Evolutionary conservation across 768 basidiomycete species (phyloP).

Genomic region (Mycena olivaceomarginata): DNA sequence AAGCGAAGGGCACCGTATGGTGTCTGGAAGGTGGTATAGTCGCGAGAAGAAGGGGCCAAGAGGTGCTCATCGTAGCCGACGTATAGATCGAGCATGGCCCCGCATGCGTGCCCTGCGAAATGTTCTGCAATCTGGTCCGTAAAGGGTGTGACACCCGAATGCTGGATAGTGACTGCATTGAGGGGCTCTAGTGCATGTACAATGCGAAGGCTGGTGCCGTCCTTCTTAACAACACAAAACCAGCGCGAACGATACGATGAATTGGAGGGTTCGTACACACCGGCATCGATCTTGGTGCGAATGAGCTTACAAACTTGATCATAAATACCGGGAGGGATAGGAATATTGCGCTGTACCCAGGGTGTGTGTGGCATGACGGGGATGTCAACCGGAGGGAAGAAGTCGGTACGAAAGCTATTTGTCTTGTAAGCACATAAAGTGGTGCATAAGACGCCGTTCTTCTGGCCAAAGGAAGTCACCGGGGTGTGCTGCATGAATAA

Average conservation of each 20-base stretch:
- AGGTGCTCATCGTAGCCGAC: constrained; percentile 52
- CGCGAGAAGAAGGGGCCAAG: constrained; percentile 47
- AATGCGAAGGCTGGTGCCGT: constrained; percentile 39
- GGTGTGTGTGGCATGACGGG: constrained; percentile 45
- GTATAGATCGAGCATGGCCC: constrained; percentile 45
- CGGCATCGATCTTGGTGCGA: constrained; percentile 21
- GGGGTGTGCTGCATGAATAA: constrained; percentile 27
- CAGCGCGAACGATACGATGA: too few relatives aligned
- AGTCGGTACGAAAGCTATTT: constrained; percentile 22
- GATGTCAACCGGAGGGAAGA: too few relatives aligned
- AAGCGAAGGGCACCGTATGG: too few relatives aligned
- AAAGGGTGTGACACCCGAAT: too few relatives aligned
- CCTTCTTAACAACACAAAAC: constrained; percentile 33
- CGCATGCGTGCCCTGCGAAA: not conserved
- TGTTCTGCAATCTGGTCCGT: too few relatives aligned
- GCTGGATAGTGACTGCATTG: constrained; percentile 18
- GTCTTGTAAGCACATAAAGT: constrained; percentile 39
- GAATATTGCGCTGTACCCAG: constrained; percentile 18
- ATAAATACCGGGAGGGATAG: constrained; percentile 46
- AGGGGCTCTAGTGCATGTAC: constrained; percentile 47
- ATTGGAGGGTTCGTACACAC: constrained; percentile 28
- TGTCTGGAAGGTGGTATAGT: constrained; percentile 56
- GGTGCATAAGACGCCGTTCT: constrained; percentile 36
- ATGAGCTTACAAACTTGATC: constrained; percentile 35
- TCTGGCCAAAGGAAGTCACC: constrained; percentile 43